phyloP scores from a whole-genome alignment of 129 eudicot species.

The Chrysanthemum lavandulifolium region DNA sequence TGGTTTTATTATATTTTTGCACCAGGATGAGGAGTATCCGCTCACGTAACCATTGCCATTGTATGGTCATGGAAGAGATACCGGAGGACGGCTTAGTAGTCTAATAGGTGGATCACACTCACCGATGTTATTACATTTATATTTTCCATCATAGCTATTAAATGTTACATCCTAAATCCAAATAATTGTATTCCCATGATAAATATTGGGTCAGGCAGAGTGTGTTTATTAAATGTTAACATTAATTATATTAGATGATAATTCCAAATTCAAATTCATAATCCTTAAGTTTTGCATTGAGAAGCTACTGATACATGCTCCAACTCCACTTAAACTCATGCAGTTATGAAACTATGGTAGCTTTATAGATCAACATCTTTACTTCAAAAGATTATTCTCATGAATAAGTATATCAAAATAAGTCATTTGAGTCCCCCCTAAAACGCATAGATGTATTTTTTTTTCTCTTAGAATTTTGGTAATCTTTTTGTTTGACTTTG shows the following conservation, averaged over 20 bases:
- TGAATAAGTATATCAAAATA: neutral
- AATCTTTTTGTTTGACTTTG: neutral
- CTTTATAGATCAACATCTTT: slow-evolving; percentile 1
- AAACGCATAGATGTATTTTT: neutral
- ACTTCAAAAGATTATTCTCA: neutral
- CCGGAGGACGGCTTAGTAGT: slow-evolving; percentile 57
- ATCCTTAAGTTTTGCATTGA: neutral
- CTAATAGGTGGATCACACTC: slow-evolving; percentile 66
- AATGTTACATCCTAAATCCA: no score
- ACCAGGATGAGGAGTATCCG: slow-evolving; percentile 61
- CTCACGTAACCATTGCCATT: slow-evolving; percentile 60
- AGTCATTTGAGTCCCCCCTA: neutral
- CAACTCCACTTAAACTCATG: neutral
- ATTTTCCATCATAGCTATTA: neutral
- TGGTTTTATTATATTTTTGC: neutral
- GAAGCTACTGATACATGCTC: neutral
- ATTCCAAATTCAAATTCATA: neutral
- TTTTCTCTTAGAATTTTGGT: neutral
- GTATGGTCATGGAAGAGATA: slow-evolving; percentile 77
- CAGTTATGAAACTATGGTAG: neutral
- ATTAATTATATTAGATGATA: no score
- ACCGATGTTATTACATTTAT: slow-evolving; percentile 72
- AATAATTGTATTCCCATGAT: no score
- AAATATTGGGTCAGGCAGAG: no score
- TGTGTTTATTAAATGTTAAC: no score